Conservation (phyloP, 1,284 basidiomycete species). For the Puccinia polysora region DNA sequence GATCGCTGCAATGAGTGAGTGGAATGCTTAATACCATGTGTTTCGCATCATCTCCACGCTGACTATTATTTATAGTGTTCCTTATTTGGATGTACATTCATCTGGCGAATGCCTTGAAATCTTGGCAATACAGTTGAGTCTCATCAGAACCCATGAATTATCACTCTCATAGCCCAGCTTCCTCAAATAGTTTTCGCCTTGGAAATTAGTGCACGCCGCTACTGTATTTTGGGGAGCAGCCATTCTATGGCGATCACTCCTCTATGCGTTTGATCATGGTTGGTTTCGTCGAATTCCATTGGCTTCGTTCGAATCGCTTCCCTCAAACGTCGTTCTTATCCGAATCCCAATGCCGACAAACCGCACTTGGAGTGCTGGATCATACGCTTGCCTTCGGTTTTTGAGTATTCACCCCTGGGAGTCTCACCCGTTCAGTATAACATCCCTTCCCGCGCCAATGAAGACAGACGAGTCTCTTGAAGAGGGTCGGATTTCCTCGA, state of each 20-base stretch:
- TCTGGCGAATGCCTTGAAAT: constrained; percentile 13
- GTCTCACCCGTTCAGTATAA: constrained; percentile 56
- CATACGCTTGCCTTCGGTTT: constrained; percentile 57
- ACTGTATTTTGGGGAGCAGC: constrained; percentile 30
- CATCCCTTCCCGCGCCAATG: constrained; percentile 49
- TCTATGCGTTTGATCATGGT: constrained; percentile 46
- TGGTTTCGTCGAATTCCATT: constrained; percentile 34
- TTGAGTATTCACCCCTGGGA: constrained; percentile 46
- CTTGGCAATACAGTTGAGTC: constrained; percentile 25
- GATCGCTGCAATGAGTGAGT: constrained; percentile 31
- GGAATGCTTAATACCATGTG: neutral
- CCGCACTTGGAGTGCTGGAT: constrained; percentile 55
- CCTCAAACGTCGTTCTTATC: constrained; percentile 52
- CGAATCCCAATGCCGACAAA: constrained; percentile 49
- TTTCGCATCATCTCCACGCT: neutral
- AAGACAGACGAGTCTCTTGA: neutral
- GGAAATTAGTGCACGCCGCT: constrained; percentile 18
- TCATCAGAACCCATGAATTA: too few relatives aligned
- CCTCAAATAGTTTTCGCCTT: neutral
- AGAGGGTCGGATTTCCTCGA: neutral
- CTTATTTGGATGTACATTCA: constrained; percentile 25
- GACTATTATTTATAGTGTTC: neutral
- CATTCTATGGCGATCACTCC: constrained; percentile 16
- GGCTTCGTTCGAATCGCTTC: constrained; percentile 52
- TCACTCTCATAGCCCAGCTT: neutral